Evolutionary conservation across 805 yeast genomes (phyloP).

Genomic region (Yueomyces sinensis): DNA sequence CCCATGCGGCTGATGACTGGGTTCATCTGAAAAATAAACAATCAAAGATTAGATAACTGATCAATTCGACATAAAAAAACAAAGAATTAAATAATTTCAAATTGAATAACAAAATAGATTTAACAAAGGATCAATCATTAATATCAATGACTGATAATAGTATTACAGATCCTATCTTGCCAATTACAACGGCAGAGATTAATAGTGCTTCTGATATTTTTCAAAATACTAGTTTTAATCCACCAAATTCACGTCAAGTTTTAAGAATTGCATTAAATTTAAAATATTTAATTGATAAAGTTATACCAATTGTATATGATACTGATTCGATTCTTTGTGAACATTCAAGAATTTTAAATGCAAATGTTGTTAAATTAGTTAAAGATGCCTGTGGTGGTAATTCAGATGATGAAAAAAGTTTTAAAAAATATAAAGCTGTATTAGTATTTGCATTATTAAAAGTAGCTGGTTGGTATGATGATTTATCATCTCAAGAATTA

Average conservation of each 20-base stretch:
- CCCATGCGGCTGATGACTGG: no score
- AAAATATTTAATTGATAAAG: constrained; percentile 56
- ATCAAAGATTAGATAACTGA: no score
- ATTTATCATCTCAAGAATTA: constrained; percentile 43
- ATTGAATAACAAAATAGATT: no score
- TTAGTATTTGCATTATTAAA: constrained; percentile 58
- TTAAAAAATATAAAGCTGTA: constrained; percentile 52
- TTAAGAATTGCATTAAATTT: constrained; percentile 60
- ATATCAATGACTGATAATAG: no score
- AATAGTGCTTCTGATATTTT: background rate
- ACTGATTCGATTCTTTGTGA: constrained; percentile 36
- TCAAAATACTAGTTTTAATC: background rate
- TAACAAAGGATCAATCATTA: no score
- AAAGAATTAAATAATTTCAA: no score
- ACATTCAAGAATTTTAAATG: constrained; percentile 47
- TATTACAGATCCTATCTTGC: no score
- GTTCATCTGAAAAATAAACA: no score
- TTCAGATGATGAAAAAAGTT: constrained; percentile 39
- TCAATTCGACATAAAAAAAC: no score
- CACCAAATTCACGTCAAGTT: constrained; percentile 54
- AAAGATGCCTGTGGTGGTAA: constrained; percentile 71
- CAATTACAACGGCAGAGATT: no score
- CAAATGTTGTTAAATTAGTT: constrained; percentile 44
- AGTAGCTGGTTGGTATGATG: constrained; percentile 70
- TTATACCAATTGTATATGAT: constrained; percentile 54